A percentile compares a stretch with the other conserved stretches of the same genome.
Evolutionary conservation across 2,329 filamentous ascomycete genomes (phyloP).

Genomic region (Alternaria sp.): DNA sequence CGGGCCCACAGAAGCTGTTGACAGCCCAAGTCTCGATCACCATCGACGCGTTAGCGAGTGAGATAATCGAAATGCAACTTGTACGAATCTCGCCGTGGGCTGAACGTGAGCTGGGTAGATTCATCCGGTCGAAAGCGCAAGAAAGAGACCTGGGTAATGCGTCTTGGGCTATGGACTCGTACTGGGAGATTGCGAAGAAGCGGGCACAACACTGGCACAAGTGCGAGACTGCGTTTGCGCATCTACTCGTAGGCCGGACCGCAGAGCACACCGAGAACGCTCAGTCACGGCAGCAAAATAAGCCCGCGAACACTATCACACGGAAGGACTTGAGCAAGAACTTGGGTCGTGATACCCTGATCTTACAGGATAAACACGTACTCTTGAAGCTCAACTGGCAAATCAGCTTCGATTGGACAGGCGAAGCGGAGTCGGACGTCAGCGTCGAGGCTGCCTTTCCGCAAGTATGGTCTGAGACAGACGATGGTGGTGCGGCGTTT

Average conservation of each 20-base stretch:
- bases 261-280: constrained; percentile 27
- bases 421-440: constrained; percentile 68
- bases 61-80: constrained; percentile 63
- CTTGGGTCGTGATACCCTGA: constrained; percentile 39
- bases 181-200: constrained; percentile 66
- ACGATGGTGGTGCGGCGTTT: constrained; percentile 60
- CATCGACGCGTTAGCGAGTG: constrained; percentile 50
- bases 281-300: not conserved
- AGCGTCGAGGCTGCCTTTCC: constrained; percentile 64
- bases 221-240: constrained; percentile 57
- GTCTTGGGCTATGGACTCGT: constrained; percentile 72
- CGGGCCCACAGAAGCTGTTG: constrained; percentile 62
- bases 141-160: constrained; percentile 64
- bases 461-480: constrained; percentile 66
- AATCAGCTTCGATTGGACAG: constrained; percentile 74
- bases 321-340: constrained; percentile 59
- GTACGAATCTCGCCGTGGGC: constrained; percentile 64
- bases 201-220: constrained; percentile 69
- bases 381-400: constrained; percentile 66
- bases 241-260: constrained; percentile 25
- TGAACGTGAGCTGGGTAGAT: constrained; percentile 63
- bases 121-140: constrained; percentile 52
- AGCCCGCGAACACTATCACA: constrained; percentile 25
- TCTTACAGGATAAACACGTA: constrained; percentile 47
- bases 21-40: constrained; percentile 63